Evolutionary conservation across 2,329 filamentous ascomycete species (phyloP), one percentile per base, ranked within the genome.

Genomic region (Botrytis aclada): DNA sequence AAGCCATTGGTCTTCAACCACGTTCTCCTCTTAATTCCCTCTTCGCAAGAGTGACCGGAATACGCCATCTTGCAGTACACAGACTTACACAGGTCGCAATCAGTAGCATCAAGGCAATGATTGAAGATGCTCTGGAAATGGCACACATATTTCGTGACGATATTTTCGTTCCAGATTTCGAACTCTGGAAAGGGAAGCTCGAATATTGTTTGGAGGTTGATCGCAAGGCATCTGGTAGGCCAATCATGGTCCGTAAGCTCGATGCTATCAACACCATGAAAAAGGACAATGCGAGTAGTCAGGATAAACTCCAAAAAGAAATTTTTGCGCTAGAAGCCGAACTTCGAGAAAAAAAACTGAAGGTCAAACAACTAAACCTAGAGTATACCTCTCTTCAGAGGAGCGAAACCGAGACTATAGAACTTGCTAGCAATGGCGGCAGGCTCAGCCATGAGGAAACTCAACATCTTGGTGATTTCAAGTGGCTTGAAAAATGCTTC

Each of bases 11-110:
- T 12, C n/a, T 10, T 73, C 56, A 56, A 65, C 39, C 62, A 51
- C 34, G 32, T 60, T 37, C 7, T 51, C 51, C 56, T 51, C 70
- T 47, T 63, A 34, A 6, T 39, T 22, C 37, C n/a, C 54, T 75
- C 6, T 72, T 76, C 41, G 20, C 29, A 14, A 58, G 73, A 3
- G 67, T 69, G 25, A 70, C n/a, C 56, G 45, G 45, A 60, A 72
- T 76, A 62, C 70, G 75, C 34, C 72, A 76, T 63, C 66, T 71
- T 62, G 75, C 74, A 4, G 74, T 75, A 47, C 74, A 75, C 61
- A 71, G 74, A 39, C 66, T 61, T 34, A 69, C 74, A 32, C 47
- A 56, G n/a, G 70, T 74, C 39, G 51, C 74, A 65, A 66, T 74
- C 32, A 29, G 34, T 9, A 73, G 29, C 32, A 60, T 74, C 12